Conservation (phyloP, 129 eudicot species). For the Deinandra increscens region DNA sequence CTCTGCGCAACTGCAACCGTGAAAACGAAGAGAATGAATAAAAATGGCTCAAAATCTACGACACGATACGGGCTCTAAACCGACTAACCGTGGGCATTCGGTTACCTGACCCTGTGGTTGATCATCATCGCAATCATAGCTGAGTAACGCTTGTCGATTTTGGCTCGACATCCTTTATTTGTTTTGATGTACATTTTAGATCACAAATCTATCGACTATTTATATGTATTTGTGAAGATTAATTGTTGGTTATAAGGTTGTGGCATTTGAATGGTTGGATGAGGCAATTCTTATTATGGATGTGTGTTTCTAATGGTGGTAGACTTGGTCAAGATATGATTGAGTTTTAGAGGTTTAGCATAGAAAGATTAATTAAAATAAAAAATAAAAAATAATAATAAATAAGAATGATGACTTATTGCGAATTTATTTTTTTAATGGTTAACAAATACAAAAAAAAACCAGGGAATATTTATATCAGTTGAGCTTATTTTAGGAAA, state of each 20-base stretch:
- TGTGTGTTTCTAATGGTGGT: not conserved
- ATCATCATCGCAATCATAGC: slow-evolving; percentile 30
- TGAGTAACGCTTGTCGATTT: slow-evolving; percentile 27
- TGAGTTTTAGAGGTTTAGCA: no score
- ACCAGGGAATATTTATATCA: no score
- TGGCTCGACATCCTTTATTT: slow-evolving; percentile 22
- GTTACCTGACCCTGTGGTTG: slow-evolving; percentile 40
- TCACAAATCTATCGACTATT: not conserved
- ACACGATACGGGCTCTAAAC: not conserved
- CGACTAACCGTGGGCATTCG: not conserved
- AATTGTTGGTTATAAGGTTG: slow-evolving; percentile 36
- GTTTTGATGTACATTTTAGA: slow-evolving; percentile 15
- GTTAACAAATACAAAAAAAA: no score
- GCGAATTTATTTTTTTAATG: no score
- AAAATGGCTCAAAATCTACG: not conserved
- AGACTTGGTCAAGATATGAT: slow-evolving; percentile 9
- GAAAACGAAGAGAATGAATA: not conserved
- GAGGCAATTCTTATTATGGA: not conserved
- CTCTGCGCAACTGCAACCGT: slow-evolving; percentile 26
- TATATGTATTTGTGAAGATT: slow-evolving; percentile 24
- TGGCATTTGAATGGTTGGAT: slow-evolving; percentile 28
- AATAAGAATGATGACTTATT: no score
- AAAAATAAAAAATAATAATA: no score
- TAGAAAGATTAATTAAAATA: no score
- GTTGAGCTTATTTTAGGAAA: no score